Evolutionary conservation across 2,329 filamentous ascomycete genomes (phyloP).

Genomic region (Zalaria obscura): DNA sequence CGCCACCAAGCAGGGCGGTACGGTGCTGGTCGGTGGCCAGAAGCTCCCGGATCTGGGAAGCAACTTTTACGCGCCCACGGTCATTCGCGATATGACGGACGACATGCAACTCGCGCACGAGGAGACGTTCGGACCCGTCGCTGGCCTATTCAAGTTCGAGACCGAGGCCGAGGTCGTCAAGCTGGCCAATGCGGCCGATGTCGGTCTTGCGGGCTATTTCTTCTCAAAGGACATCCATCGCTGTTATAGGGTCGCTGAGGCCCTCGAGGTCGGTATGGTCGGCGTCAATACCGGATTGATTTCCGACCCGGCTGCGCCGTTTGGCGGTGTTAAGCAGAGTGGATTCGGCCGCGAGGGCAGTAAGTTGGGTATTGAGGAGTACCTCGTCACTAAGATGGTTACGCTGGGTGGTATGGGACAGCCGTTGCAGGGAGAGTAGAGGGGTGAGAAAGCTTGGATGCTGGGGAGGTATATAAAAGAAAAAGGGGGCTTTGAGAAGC

Average conservation of each 20-base stretch:
- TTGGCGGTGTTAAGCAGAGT: slow-evolving; percentile 34
- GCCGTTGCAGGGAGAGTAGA: slow-evolving; percentile 30
- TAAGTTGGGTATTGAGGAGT: slow-evolving; percentile 35
- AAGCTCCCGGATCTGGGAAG: slow-evolving; percentile 57
- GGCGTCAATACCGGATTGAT: slow-evolving; percentile 43
- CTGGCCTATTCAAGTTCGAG: slow-evolving; percentile 76
- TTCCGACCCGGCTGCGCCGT: slow-evolving; percentile 30
- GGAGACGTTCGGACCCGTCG: slow-evolving; percentile 93
- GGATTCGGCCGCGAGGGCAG: slow-evolving; percentile 39
- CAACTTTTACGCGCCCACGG: slow-evolving; percentile 84
- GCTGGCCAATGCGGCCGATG: slow-evolving; percentile 67
- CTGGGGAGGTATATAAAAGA: too few species aligned
- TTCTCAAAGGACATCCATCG: slow-evolving; percentile 52
- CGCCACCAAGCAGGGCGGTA: slow-evolving; percentile 62
- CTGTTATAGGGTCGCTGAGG: slow-evolving; percentile 46
- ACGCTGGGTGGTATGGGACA: slow-evolving; percentile 48
- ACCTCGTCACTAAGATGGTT: slow-evolving; percentile 30
- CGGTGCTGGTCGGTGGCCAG: slow-evolving; percentile 61
- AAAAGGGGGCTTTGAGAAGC: too few species aligned
- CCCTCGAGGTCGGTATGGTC: slow-evolving; percentile 74
- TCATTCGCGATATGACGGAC: slow-evolving; percentile 71
- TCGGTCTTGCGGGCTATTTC: slow-evolving; percentile 90
- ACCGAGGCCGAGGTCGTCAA: slow-evolving; percentile 79
- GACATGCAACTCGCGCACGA: slow-evolving; percentile 76
- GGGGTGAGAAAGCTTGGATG: not conserved